These are phyloP conservation scores for Cytospora leucostoma DNA, from an alignment of 2,329 filamentous ascomycete genomes.

Conservation along the genomic window DNA sequence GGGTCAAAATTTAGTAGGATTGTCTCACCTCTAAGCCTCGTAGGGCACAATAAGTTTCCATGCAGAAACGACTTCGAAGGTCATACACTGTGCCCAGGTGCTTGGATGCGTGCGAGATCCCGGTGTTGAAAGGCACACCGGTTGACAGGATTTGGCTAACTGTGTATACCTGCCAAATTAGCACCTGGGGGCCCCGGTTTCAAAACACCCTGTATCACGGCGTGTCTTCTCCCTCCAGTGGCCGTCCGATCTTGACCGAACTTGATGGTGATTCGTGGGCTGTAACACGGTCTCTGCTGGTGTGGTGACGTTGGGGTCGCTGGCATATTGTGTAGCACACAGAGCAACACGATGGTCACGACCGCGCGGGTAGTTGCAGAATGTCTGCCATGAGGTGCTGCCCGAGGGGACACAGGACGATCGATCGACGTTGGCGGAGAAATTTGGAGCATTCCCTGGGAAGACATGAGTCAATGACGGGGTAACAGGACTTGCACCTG, in stretches of 20 bases:
- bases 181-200: too few species aligned
- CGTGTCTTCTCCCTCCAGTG: too few species aligned
- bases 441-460: background rate
- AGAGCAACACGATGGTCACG: background rate
- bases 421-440: background rate
- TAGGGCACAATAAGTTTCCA: background rate
- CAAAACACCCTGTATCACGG: too few species aligned
- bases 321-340: background rate
- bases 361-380: background rate
- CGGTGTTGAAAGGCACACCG: background rate
- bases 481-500: background rate
- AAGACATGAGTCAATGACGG: background rate
- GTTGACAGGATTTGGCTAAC: too few species aligned
- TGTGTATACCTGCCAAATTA: too few species aligned
- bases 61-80: background rate
- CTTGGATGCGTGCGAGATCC: background rate
- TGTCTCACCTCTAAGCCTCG: background rate
- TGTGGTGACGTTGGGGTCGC: background rate
- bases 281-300: background rate
- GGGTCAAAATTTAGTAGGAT: background rate
- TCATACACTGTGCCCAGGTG: background rate
- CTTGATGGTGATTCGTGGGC: background rate
- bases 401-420: background rate
- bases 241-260: background rate
- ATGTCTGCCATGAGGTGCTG: background rate